Evolutionary conservation across 306 rosid species (phyloP).

Genomic region (Macrotyloma uniflorum): DNA sequence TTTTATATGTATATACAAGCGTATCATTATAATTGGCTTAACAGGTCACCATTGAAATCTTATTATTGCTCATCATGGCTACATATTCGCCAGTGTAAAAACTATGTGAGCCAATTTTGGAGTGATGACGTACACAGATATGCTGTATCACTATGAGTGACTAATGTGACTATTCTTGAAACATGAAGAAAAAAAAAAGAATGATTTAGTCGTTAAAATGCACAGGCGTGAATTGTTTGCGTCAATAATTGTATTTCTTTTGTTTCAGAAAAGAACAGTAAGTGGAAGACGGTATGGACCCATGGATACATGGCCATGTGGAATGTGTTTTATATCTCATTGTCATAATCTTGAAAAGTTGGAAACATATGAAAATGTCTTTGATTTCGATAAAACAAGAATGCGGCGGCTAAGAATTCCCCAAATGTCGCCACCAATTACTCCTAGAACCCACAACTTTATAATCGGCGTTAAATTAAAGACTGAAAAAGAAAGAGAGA

Average conservation of each 20-base stretch:
- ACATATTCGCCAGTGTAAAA: background rate
- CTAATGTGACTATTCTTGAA: background rate
- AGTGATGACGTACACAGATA: background rate
- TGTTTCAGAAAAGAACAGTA: background rate
- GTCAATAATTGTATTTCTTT: constrained; percentile 25
- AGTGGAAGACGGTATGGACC: constrained; percentile 37
- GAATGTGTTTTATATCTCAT: constrained; percentile 26
- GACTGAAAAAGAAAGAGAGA: background rate
- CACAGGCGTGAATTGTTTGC: constrained; percentile 29
- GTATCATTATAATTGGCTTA: background rate
- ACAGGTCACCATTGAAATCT: constrained; percentile 1
- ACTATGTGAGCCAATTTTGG: background rate
- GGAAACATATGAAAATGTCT: constrained; percentile 51
- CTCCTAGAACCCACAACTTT: constrained; percentile 53
- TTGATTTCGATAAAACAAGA: constrained; percentile 48
- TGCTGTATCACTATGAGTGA: background rate
- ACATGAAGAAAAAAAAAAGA: background rate
- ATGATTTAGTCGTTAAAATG: constrained; percentile 5
- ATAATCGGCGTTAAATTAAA: constrained; percentile 17
- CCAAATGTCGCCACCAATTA: constrained; percentile 85
- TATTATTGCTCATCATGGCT: background rate
- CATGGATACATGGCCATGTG: constrained; percentile 37
- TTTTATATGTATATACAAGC: background rate
- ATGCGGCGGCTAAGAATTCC: constrained; percentile 80
- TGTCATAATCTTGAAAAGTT: constrained; percentile 20